Evolutionary conservation across 192 early-diverging fungal genomes (phyloP).

Genomic region (Linnemannia exigua): DNA sequence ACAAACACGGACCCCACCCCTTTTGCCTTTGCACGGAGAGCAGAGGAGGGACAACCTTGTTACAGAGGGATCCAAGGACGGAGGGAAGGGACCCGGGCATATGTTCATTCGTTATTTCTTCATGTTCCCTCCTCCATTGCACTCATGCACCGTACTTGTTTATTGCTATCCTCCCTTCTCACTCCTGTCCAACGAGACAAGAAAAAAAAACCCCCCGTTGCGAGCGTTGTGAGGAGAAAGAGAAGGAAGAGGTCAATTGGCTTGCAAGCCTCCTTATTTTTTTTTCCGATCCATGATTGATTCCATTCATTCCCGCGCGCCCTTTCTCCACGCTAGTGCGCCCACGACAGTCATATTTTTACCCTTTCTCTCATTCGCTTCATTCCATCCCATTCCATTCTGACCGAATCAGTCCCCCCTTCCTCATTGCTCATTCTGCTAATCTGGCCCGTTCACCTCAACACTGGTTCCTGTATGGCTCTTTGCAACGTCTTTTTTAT

Average conservation of each 20-base stretch:
- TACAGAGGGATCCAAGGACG: not conserved
- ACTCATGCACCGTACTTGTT: not conserved
- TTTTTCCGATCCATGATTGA: not conserved
- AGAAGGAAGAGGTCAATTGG: too few relatives aligned
- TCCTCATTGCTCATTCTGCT: slow-evolving; percentile 1
- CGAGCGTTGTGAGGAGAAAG: not conserved
- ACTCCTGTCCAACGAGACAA: not conserved
- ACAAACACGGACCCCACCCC: not conserved
- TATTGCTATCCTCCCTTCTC: not conserved
- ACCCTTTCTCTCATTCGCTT: not conserved
- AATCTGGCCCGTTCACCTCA: slow-evolving; percentile 1
- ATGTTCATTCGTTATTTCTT: not conserved
- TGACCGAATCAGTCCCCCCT: not conserved
- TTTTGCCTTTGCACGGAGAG: not conserved
- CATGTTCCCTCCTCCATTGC: not conserved
- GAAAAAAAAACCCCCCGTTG: too few relatives aligned
- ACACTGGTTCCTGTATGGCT: not conserved
- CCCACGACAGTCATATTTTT: not conserved
- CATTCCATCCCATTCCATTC: slow-evolving; percentile 15
- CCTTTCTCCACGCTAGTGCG: not conserved
- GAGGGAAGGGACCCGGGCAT: not conserved
- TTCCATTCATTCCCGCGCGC: slow-evolving; percentile 6
- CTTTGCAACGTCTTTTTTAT: not conserved
- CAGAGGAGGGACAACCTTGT: not conserved
- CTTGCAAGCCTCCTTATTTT: not conserved